Evolutionary conservation across 805 yeast genomes (phyloP).

Genomic region (Komagataella pastoris): DNA sequence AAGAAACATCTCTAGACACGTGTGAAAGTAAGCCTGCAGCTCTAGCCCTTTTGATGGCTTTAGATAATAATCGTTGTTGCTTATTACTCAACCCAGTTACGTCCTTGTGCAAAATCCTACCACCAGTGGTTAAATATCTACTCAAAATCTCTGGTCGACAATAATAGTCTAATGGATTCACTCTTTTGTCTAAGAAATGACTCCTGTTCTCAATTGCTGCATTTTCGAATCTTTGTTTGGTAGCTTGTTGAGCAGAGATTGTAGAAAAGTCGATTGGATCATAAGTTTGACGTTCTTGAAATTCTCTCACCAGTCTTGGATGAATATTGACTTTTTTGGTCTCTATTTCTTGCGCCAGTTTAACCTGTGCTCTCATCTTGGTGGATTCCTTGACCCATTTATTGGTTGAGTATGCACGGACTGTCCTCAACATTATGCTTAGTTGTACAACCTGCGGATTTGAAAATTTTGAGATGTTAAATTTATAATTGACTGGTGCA

Average conservation of each 20-base stretch:
- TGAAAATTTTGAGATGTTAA: neutral
- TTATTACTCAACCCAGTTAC: conserved; percentile 52
- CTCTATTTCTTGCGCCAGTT: neutral
- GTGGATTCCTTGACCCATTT: neutral
- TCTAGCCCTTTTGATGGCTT: conserved; percentile 71
- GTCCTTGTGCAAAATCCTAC: conserved; percentile 63
- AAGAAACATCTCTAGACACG: conserved; percentile 49
- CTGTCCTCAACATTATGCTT: neutral
- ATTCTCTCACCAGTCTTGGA: conserved; percentile 27
- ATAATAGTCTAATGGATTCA: conserved; percentile 61
- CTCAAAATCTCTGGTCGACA: conserved; percentile 61
- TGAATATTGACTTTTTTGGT: conserved; percentile 14
- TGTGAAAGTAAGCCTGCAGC: conserved; percentile 68
- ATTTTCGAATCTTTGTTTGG: conserved; percentile 23
- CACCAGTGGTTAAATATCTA: conserved; percentile 52
- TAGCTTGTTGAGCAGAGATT: conserved; percentile 33
- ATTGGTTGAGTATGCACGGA: neutral
- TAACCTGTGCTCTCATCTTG: neutral
- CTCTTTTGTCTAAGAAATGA: conserved; percentile 22
- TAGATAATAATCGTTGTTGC: conserved; percentile 60
- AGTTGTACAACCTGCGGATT: neutral
- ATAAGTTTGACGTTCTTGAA: conserved; percentile 41
- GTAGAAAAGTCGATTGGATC: conserved; percentile 71
- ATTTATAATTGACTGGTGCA: neutral
- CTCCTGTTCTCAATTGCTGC: conserved; percentile 4